These are phyloP conservation scores for Leccinum truebloodii DNA, from an alignment of 768 basidiomycete genomes.

Conservation along the genomic window DNA sequence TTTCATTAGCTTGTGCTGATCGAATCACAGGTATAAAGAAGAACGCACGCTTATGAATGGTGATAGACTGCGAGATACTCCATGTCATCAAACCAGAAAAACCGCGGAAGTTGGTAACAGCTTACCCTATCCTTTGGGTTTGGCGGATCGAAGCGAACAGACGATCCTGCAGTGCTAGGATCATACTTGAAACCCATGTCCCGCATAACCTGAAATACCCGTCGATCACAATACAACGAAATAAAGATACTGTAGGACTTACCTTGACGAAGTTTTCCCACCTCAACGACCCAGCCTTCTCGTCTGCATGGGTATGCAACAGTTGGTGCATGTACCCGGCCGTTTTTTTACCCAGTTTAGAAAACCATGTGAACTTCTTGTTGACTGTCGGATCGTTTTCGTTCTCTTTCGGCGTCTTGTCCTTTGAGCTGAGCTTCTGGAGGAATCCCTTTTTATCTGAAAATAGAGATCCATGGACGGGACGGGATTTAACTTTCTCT, in stretches of 20 bases:
- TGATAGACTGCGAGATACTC: slow-evolving; percentile 52
- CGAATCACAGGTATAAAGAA: slow-evolving; percentile 2
- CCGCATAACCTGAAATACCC: slow-evolving; percentile 57
- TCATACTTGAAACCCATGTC: slow-evolving; percentile 78
- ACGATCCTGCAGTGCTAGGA: slow-evolving; percentile 77
- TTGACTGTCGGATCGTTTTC: slow-evolving; percentile 21
- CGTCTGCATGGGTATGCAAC: slow-evolving; percentile 54
- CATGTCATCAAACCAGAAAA: slow-evolving; percentile 2
- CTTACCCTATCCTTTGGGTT: slow-evolving; percentile 48
- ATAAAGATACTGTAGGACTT: slow-evolving; percentile 5
- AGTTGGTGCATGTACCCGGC: slow-evolving; percentile 63
- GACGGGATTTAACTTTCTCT: slow-evolving; percentile 70
- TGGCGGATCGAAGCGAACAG: slow-evolving; percentile 81
- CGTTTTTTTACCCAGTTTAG: slow-evolving; percentile 59
- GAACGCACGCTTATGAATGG: slow-evolving; percentile 69
- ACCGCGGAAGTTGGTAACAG: neutral
- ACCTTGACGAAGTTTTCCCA: slow-evolving; percentile 83
- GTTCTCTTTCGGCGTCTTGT: slow-evolving; percentile 36
- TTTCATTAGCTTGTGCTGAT: neutral
- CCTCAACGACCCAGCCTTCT: slow-evolving; percentile 64
- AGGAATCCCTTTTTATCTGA: slow-evolving; percentile 49
- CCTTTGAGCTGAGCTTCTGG: slow-evolving; percentile 44
- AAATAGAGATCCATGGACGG: slow-evolving; percentile 55
- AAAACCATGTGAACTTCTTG: slow-evolving; percentile 56
- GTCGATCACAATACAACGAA: neutral